Evolutionary conservation across 371 early-diverging fungal species (phyloP).

Genomic region (Mucor ambiguus): DNA sequence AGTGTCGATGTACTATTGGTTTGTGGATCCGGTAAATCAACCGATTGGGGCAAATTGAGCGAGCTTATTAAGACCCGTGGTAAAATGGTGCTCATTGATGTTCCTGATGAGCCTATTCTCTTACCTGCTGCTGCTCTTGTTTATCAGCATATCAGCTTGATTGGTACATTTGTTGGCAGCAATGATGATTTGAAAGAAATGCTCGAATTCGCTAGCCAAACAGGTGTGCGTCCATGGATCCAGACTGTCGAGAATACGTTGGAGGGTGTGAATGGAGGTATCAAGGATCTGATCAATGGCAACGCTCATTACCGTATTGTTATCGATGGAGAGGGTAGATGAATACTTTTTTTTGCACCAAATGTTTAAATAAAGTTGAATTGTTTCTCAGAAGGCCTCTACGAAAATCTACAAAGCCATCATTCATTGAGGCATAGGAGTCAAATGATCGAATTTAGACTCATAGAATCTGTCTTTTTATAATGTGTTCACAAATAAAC

Average conservation of each 20-base stretch:
- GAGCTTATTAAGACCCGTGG: slow-evolving; percentile 57
- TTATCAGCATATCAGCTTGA: slow-evolving; percentile 51
- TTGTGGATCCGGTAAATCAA: slow-evolving; percentile 55
- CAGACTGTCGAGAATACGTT: slow-evolving; percentile 60
- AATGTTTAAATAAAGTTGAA: neutral
- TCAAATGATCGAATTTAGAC: no score
- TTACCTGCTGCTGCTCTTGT: slow-evolving; percentile 51
- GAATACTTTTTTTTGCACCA: neutral
- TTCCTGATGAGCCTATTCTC: slow-evolving; percentile 62
- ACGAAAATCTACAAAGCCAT: no score
- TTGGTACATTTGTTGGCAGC: slow-evolving; percentile 76
- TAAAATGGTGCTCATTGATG: slow-evolving; percentile 64
- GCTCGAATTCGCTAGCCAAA: slow-evolving; percentile 72
- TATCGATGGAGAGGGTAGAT: slow-evolving; percentile 36
- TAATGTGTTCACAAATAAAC: no score
- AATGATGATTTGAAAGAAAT: slow-evolving; percentile 59
- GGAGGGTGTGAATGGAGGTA: slow-evolving; percentile 65
- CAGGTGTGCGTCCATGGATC: slow-evolving; percentile 68
- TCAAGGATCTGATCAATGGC: slow-evolving; percentile 61
- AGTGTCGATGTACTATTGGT: slow-evolving; percentile 58
- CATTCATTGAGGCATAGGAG: no score
- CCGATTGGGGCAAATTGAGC: slow-evolving; percentile 53
- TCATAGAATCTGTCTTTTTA: no score
- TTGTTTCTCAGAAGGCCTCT: no score
- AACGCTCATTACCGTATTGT: slow-evolving; percentile 77